These are phyloP conservation scores for Imleria badia DNA, from an alignment of 768 basidiomycete species.

Conservation along the genomic window DNA sequence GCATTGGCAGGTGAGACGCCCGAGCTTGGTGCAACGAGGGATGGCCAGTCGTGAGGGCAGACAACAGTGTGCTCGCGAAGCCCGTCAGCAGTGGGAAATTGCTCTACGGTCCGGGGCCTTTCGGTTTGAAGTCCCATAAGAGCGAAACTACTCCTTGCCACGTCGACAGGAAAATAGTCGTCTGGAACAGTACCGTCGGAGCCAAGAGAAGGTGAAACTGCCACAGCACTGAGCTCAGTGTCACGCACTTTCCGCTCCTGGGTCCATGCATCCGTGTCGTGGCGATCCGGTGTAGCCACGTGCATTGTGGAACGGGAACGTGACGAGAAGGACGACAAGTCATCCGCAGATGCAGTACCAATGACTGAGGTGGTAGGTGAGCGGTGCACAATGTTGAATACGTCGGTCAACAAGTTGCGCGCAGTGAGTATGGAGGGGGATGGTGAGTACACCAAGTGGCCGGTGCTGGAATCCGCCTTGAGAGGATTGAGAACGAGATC, in stretches of 20 bases:
- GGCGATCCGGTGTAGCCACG: slow-evolving; percentile 22
- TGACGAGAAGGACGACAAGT: slow-evolving; percentile 7
- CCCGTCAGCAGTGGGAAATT: background rate
- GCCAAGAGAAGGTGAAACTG: slow-evolving; percentile 10
- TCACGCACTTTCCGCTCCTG: slow-evolving; percentile 8
- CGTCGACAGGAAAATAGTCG: background rate
- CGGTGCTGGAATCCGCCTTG: slow-evolving; percentile 3
- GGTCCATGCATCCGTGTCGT: slow-evolving; percentile 29
- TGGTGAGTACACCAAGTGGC: slow-evolving; percentile 11
- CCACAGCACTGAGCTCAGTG: slow-evolving; percentile 8
- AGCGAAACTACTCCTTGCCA: background rate
- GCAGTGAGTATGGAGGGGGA: slow-evolving; percentile 5
- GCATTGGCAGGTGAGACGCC: background rate
- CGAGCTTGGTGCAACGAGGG: slow-evolving; percentile 6
- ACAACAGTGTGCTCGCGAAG: background rate
- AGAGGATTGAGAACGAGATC: background rate
- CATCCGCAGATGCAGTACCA: background rate
- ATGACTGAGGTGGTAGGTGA: background rate
- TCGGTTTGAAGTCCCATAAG: slow-evolving; percentile 6
- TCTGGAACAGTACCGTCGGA: background rate
- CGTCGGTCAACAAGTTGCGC: slow-evolving; percentile 6
- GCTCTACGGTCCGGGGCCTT: background rate
- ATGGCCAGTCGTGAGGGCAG: background rate
- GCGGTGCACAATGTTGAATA: slow-evolving; percentile 2
- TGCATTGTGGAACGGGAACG: slow-evolving; percentile 10